Conservation (phyloP, 805 yeast genomes). For the Saccharomycopsis sp. region DNA sequence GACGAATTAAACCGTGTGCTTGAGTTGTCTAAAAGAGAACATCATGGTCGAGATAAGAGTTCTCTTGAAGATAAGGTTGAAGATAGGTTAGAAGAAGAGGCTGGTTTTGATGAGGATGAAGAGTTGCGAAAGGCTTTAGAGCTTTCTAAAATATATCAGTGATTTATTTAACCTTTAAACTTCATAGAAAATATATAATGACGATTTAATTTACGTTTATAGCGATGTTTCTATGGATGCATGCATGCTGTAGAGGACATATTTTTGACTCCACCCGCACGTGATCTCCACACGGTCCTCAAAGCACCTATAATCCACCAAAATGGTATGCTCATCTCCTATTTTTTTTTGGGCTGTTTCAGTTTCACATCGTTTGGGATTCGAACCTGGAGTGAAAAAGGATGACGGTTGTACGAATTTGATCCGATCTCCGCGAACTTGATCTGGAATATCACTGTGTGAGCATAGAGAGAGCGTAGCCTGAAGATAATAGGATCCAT, state of each 20-base stretch:
- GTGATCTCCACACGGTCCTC: too few species aligned
- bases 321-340: background rate
- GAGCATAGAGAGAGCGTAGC: too few species aligned
- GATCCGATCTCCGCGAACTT: background rate
- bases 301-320: too few species aligned
- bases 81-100: background rate
- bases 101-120: conserved; percentile 9
- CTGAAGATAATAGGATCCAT: too few species aligned
- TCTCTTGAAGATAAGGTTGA: background rate
- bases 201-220: too few species aligned
- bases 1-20: conserved; percentile 4
- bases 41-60: background rate
- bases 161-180: too few species aligned
- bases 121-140: conserved; percentile 16
- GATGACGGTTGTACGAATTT: background rate
- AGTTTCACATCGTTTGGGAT: background rate
- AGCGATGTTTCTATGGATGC: too few species aligned
- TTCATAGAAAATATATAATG: background rate
- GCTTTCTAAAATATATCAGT: conserved; percentile 17
- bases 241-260: too few species aligned
- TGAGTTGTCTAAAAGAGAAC: conserved; percentile 7
- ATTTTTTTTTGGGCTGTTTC: too few species aligned
- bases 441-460: background rate
- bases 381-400: background rate
- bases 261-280: too few species aligned